A percentile compares a stretch with the other conserved stretches of the same genome.
These are phyloP conservation scores for Sporothrix luriei DNA, from an alignment of 2,329 filamentous ascomycete genomes.

Conservation along the genomic window DNA sequence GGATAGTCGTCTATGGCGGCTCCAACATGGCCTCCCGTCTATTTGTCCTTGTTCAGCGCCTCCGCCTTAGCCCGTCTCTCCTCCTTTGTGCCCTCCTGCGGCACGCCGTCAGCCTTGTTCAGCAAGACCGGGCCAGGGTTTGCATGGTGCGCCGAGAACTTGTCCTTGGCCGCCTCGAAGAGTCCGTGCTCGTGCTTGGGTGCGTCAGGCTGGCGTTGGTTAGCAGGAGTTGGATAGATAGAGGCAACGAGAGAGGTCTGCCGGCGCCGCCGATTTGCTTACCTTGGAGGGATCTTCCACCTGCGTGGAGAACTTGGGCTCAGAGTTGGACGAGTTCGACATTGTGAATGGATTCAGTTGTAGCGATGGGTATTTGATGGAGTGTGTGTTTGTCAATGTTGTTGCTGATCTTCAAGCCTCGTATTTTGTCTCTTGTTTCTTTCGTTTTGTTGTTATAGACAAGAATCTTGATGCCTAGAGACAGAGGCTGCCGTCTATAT, in stretches of 20 bases:
- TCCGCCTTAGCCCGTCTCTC: constrained; percentile 67
- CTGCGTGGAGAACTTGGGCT: constrained; percentile 37
- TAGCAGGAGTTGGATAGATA: constrained; percentile 2
- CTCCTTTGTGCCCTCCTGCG: constrained; percentile 66
- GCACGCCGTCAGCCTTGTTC: constrained; percentile 52
- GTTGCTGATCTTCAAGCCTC: neutral
- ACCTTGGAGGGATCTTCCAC: constrained; percentile 39
- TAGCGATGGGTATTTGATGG: neutral
- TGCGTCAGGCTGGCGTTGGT: constrained; percentile 34
- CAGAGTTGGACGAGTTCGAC: constrained; percentile 38
- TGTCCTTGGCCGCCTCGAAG: constrained; percentile 46
- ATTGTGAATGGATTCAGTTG: constrained; percentile 21
- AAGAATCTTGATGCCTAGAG: constrained; percentile 25
- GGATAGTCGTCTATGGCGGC: neutral
- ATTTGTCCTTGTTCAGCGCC: constrained; percentile 62
- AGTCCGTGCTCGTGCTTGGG: constrained; percentile 45
- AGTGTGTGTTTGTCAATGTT: neutral
- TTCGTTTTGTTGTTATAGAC: neutral
- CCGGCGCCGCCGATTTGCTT: constrained; percentile 10
- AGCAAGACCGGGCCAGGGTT: constrained; percentile 61
- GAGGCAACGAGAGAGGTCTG: neutral
- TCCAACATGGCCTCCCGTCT: constrained; percentile 13
- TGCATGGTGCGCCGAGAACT: constrained; percentile 57
- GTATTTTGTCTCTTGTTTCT: neutral
- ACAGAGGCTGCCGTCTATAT: constrained; percentile 26